phyloP scores from a whole-genome alignment of 2,329 filamentous ascomycete species.

The Ceratocystis eucalypticola region DNA sequence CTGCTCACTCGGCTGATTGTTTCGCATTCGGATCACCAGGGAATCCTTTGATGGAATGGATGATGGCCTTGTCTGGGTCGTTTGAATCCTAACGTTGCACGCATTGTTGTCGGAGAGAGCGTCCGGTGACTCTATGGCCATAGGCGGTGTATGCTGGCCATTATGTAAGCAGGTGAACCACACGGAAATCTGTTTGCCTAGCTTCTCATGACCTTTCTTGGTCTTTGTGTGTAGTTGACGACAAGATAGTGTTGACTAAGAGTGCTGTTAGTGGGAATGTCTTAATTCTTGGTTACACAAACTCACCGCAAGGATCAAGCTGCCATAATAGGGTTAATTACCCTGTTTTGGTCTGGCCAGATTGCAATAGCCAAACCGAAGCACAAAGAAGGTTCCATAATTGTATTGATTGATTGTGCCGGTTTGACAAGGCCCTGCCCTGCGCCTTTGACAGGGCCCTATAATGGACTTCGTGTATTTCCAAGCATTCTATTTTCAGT shows the following conservation, averaged over 20 bases:
- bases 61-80: not conserved
- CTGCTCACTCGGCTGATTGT: not conserved
- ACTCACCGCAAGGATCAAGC: not conserved
- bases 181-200: not conserved
- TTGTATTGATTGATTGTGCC: not conserved
- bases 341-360: conserved; percentile 1
- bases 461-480: too few relatives aligned
- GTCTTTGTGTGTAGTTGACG: not conserved
- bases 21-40: not conserved
- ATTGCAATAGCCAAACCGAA: conserved; percentile 1
- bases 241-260: not conserved
- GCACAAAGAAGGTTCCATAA: conserved; percentile 1
- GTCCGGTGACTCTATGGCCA: not conserved
- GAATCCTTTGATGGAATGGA: not conserved
- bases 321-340: not conserved
- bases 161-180: not conserved
- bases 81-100: not conserved
- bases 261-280: not conserved
- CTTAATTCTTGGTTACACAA: not conserved
- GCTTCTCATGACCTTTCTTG: not conserved
- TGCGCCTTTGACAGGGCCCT: not conserved
- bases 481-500: not conserved
- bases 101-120: not conserved
- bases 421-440: not conserved
- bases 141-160: not conserved